Evolutionary conservation across 2,329 filamentous ascomycete genomes (phyloP).

Genomic region (Achaetomium macrosporum): DNA sequence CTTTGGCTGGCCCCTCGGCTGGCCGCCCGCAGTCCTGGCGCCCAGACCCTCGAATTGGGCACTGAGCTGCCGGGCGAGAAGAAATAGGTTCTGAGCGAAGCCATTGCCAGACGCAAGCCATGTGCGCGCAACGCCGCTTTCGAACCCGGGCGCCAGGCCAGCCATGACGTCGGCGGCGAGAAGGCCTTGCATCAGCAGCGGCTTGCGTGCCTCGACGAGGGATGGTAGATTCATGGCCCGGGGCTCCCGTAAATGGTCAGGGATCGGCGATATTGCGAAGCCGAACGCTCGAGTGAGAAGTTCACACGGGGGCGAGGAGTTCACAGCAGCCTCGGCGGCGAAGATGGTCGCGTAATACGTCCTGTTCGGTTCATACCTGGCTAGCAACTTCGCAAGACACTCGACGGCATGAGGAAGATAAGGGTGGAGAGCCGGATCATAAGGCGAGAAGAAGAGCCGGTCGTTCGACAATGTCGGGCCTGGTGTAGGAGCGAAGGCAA

Average conservation of each 20-base stretch:
- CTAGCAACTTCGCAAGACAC: constrained; percentile 82
- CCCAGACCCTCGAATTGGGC: constrained; percentile 51
- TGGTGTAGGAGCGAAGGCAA: constrained; percentile 82
- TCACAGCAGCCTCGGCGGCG: constrained; percentile 55
- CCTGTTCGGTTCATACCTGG: constrained; percentile 88
- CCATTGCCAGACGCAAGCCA: constrained; percentile 84
- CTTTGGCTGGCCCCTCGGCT: constrained; percentile 24
- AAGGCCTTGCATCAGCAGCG: constrained; percentile 86
- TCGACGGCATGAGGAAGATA: constrained; percentile 90
- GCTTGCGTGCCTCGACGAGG: constrained; percentile 76
- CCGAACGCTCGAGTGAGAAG: constrained; percentile 83
- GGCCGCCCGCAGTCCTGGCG: background rate
- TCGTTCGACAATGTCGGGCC: constrained; percentile 53
- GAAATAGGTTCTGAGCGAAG: constrained; percentile 73
- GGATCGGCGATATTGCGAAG: constrained; percentile 77
- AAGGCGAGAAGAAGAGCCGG: constrained; percentile 69
- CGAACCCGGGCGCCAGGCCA: constrained; percentile 54
- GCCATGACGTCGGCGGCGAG: constrained; percentile 85
- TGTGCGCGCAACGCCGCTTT: constrained; percentile 63
- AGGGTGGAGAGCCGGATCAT: constrained; percentile 73
- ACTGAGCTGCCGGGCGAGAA: constrained; percentile 67
- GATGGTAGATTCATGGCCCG: constrained; percentile 56
- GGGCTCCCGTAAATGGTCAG: constrained; percentile 54
- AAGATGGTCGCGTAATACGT: constrained; percentile 80
- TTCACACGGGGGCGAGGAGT: constrained; percentile 60